Percentiles rank a stretch among this genome's conserved stretches.
Evolutionary conservation across 108 stramenopile genomes (phyloP).

Genomic region (Parietichytrium sp.): DNA sequence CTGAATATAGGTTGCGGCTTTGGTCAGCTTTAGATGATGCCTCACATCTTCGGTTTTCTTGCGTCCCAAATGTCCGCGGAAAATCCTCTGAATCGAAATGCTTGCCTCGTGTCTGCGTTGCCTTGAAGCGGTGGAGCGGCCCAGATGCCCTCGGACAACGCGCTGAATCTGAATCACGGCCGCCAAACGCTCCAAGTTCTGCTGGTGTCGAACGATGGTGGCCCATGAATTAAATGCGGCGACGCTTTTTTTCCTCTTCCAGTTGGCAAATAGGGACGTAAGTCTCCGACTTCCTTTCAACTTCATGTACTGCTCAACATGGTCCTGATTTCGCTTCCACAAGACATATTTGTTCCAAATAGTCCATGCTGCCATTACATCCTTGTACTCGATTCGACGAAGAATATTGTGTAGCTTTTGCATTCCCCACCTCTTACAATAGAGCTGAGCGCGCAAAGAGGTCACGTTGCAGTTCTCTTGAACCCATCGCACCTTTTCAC

Average conservation of each 20-base stretch:
- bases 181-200: neutral
- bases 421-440: constrained; percentile 37
- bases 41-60: neutral
- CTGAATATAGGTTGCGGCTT: constrained; percentile 2
- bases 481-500: constrained; percentile 20
- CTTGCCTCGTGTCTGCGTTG: neutral
- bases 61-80: neutral
- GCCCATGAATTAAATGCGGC: neutral
- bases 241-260: constrained; percentile 21
- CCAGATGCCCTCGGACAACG: neutral
- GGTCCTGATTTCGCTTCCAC: neutral
- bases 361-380: constrained; percentile 9
- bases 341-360: neutral
- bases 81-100: neutral
- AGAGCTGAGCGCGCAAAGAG: neutral
- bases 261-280: neutral
- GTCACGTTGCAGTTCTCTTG: constrained; percentile 36
- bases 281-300: constrained; percentile 10
- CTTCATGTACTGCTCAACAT: constrained; percentile 37
- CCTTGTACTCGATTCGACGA: constrained; percentile 35
- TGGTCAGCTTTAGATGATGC: neutral
- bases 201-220: neutral
- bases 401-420: constrained; percentile 33
- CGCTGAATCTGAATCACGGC: constrained; percentile 13
- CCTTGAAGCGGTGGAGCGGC: neutral